Base-by-base conservation (phyloP, 2,329 filamentous ascomycete genomes). In the Penicillium sp. region DNA sequence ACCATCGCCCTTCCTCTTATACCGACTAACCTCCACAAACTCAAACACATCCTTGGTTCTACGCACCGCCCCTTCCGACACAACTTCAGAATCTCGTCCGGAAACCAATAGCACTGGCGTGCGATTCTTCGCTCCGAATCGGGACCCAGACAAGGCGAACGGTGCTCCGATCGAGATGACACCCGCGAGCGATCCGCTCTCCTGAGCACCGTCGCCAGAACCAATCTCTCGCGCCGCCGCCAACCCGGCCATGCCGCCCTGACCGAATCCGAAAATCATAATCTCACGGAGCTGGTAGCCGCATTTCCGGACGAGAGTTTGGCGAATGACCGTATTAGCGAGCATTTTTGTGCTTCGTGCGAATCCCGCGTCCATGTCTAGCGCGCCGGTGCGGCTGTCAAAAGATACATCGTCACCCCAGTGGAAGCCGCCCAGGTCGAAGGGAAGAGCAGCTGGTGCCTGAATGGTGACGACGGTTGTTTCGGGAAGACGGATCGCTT, bases 391-490 rank as follows among this genome's bases (percentile, higher is more conserved):
- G 6, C 59, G 53, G 0, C 68, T 64, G 50, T 79, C 75, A 29
- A 86, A 68, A 6, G 67, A 64, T 43, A 87, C 60, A 60, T 86
- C 83, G 59, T 87, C 83, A 41, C 83, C 83, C 83, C 83, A 87
- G 68, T 86, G 81, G 61, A 77, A 85, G 27, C 82, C 82, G 3
- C 82, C 76, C 4, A 90, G 70, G 39, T 82, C 76, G 46, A 88
- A 81, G 1, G 87, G 86, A 4, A 95, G 73, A 0, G 80, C 79
- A 25, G 76, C 76, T 0, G 85, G 83, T 0, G 84, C 90, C 61
- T 86, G 85, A 37, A 94, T 73, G 5, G 87, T 80, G 46, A 95
- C 79, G 59, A 83, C 82, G 48, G 84, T 78, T 45, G 90, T 90
- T 61, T 90, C 86, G 0, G 89, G 88, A 3, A 95, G 80, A 51